phyloP scores from a whole-genome alignment of 495 filamentous ascomycete species.

The Diplogelasinospora grovesii region DNA sequence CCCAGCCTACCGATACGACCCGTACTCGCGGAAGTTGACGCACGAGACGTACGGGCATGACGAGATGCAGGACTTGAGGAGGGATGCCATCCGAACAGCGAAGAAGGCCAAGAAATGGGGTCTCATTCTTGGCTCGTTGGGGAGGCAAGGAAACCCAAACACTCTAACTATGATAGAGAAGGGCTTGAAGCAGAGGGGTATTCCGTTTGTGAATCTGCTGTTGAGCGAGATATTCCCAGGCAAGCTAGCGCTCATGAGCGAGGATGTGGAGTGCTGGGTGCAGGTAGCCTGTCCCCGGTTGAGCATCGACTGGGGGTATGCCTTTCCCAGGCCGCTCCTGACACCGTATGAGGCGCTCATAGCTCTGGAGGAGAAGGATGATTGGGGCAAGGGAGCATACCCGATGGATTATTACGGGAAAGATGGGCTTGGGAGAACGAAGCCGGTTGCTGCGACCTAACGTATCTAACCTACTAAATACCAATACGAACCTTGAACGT shows the following conservation, averaged over 20 bases:
- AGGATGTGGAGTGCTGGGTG: conserved; percentile 97
- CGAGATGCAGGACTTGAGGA: conserved; percentile 76
- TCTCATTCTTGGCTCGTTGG: conserved; percentile 85
- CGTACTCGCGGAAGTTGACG: conserved; percentile 86
- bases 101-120: conserved; percentile 80
- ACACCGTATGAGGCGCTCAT: conserved; percentile 95
- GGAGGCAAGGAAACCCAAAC: conserved; percentile 90
- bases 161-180: conserved; percentile 82
- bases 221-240: conserved; percentile 94
- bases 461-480: neutral
- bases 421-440: conserved; percentile 81
- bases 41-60: conserved; percentile 83
- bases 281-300: conserved; percentile 92
- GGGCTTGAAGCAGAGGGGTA: conserved; percentile 56
- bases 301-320: conserved; percentile 99
- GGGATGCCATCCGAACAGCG: conserved; percentile 68
- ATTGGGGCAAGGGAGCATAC: conserved; percentile 78
- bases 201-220: conserved; percentile 74
- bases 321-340: conserved; percentile 78
- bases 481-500: neutral
- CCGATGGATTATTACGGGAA: conserved; percentile 98
- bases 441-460: conserved; percentile 23
- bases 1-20: conserved; percentile 93
- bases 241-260: conserved; percentile 81
- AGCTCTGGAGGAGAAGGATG: conserved; percentile 67